Evolutionary conservation across 2,329 filamentous ascomycete species (phyloP).

Genomic region (Tympanopsis confertula): DNA sequence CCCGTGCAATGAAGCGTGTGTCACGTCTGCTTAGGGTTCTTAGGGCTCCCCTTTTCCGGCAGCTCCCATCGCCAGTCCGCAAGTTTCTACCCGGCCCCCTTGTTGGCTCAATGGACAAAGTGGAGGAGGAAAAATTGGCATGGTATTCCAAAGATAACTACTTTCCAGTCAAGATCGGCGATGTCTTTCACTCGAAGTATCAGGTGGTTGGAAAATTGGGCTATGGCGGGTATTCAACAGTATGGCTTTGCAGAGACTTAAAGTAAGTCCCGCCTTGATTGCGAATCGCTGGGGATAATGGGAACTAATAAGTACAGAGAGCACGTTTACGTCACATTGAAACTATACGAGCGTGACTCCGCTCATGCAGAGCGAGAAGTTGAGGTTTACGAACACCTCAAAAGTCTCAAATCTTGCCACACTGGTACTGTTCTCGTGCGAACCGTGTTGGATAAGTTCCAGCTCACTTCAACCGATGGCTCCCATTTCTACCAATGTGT

Average conservation of each 20-base stretch:
- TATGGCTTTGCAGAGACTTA: neutral
- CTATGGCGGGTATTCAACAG: neutral
- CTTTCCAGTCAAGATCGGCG: neutral
- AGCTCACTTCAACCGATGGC: slow-evolving; percentile 6
- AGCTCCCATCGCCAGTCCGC: too few species aligned
- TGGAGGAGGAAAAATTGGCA: neutral
- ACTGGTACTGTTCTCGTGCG: slow-evolving; percentile 8
- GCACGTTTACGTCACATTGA: slow-evolving; percentile 6
- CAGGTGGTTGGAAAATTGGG: neutral
- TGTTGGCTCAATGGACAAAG: too few species aligned
- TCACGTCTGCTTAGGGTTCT: too few species aligned
- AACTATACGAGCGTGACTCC: slow-evolving; percentile 3
- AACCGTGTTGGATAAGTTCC: slow-evolving; percentile 9
- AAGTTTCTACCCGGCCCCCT: too few species aligned
- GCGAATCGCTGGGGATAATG: too few species aligned
- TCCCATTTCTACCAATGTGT: slow-evolving; percentile 10
- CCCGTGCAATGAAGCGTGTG: too few species aligned
- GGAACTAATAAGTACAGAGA: too few species aligned
- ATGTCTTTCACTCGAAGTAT: neutral
- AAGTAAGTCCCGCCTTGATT: neutral
- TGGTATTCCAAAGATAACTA: neutral
- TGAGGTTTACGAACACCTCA: slow-evolving; percentile 9
- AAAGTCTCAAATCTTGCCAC: slow-evolving; percentile 7
- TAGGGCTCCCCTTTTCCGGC: too few species aligned
- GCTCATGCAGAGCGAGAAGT: slow-evolving; percentile 4